Conservation (phyloP, 2,329 filamentous ascomycete genomes). For the Hypoxylon sp. region DNA sequence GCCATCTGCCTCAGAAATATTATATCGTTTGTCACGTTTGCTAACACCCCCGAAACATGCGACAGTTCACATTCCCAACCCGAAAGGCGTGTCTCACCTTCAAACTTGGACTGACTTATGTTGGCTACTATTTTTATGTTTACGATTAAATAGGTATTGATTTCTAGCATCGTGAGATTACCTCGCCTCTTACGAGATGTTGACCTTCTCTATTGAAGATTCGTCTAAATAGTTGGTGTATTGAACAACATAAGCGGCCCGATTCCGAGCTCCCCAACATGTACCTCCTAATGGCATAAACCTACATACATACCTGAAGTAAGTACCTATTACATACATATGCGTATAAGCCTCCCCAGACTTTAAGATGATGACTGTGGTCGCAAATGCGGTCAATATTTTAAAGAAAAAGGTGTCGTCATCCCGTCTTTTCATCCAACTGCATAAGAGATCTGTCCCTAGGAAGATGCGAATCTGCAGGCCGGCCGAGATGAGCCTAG, state of each 20-base stretch:
- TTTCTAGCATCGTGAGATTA: slow-evolving; percentile 5
- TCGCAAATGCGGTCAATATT: slow-evolving; percentile 20
- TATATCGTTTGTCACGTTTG: slow-evolving; percentile 32
- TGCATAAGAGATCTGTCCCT: slow-evolving; percentile 42
- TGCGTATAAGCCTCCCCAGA: neutral
- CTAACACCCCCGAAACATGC: slow-evolving; percentile 27
- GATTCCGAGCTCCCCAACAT: slow-evolving; percentile 20
- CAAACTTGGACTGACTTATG: slow-evolving; percentile 14
- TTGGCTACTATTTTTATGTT: slow-evolving; percentile 27
- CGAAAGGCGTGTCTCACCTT: slow-evolving; percentile 31
- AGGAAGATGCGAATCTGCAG: slow-evolving; percentile 34
- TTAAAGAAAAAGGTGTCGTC: slow-evolving; percentile 38
- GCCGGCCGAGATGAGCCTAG: slow-evolving; percentile 25
- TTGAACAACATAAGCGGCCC: slow-evolving; percentile 18
- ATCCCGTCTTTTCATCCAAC: slow-evolving; percentile 32
- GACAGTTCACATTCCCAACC: slow-evolving; percentile 18
- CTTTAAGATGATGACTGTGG: slow-evolving; percentile 10
- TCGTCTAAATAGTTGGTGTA: slow-evolving; percentile 4
- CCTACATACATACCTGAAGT: neutral
- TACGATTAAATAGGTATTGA: neutral
- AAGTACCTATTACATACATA: too few relatives aligned
- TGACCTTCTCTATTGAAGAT: slow-evolving; percentile 13
- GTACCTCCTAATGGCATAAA: neutral
- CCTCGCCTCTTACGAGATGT: slow-evolving; percentile 1
- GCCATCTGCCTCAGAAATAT: slow-evolving; percentile 36